Percentiles rank a stretch among this genome's conserved stretches.
Evolutionary conservation across 2,329 filamentous ascomycete genomes (phyloP).

Genomic region (Acrocalymma vagum): DNA sequence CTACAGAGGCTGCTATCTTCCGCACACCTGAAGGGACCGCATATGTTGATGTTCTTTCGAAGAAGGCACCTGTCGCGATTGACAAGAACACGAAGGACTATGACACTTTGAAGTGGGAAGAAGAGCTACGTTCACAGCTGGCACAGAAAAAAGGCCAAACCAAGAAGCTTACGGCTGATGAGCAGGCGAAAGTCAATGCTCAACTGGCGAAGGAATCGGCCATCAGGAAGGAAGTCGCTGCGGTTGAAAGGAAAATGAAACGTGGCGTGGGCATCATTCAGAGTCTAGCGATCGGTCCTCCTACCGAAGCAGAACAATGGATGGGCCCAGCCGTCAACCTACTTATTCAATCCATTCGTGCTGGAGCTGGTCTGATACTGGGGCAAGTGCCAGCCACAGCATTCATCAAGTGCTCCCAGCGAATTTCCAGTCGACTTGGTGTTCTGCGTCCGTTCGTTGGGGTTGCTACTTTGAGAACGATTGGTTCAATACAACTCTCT

Average conservation of each 20-base stretch:
- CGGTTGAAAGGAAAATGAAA: slow-evolving; percentile 74
- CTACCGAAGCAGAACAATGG: slow-evolving; percentile 89
- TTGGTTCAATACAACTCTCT: slow-evolving; percentile 76
- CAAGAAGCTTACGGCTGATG: slow-evolving; percentile 90
- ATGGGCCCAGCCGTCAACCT: slow-evolving; percentile 81
- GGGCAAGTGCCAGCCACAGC: slow-evolving; percentile 80
- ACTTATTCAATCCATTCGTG: slow-evolving; percentile 77
- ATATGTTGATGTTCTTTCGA: slow-evolving; percentile 90
- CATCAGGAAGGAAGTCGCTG: slow-evolving; percentile 77
- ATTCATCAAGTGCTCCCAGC: slow-evolving; percentile 81
- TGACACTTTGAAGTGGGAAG: slow-evolving; percentile 96
- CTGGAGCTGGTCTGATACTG: slow-evolving; percentile 81
- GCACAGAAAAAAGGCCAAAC: slow-evolving; percentile 92
- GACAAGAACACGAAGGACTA: slow-evolving; percentile 96
- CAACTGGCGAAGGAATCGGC: slow-evolving; percentile 87
- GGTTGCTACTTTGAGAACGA: slow-evolving; percentile 82
- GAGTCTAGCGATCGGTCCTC: slow-evolving; percentile 83
- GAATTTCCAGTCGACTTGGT: slow-evolving; percentile 77
- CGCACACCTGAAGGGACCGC: slow-evolving; percentile 86
- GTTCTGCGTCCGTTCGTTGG: slow-evolving; percentile 83
- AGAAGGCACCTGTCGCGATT: slow-evolving; percentile 76
- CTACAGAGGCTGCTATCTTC: slow-evolving; percentile 91
- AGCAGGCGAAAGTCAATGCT: slow-evolving; percentile 87
- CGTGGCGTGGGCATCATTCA: slow-evolving; percentile 88
- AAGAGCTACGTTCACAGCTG: slow-evolving; percentile 84